Base-by-base conservation (phyloP, 2,329 filamentous ascomycete genomes). In the Beauveria sp. region DNA sequence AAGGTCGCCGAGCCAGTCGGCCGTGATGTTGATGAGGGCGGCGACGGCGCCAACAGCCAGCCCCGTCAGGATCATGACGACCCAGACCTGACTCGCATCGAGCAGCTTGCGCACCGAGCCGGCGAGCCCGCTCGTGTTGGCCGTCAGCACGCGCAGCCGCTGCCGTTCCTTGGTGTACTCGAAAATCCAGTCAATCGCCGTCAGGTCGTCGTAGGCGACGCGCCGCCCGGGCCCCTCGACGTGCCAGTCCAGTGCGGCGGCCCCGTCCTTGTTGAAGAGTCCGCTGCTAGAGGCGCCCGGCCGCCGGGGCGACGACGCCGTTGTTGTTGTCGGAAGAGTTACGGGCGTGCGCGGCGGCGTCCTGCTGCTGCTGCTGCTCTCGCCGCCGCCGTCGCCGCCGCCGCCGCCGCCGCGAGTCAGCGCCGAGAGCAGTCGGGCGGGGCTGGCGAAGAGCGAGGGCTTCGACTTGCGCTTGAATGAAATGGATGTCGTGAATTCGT, bases 131-230 rank as follows among this genome's bases (percentile, higher is more conserved):
- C 84, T 81, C 8, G 86, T 83, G 67, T 83, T 85, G 0, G 88
- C 84, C 60, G 86, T 84, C 22, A 99, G 79, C 34, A 89, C 83
- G n/a, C 91, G 85, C 69, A 96, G 78, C 26, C 95, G 86, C 73
- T 96, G 91, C 22, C 95, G 86, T 77, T 99, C 95, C 74, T 97
- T 97, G 58, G 90, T 95, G 71, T 98, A 96, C 74, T 99, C 95
- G 69, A 96, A 98, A 71, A 98, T 98, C 95, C 95, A 99, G 78
- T 99, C 95, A 72, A 99, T 99, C 62, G 95, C 93, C 18, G 93
- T 97, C 72, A 97, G 80, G 75, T 99, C 90, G 70, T 97, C 93
- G 77, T 99, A 99, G 60, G 90, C 93, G 43, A 97, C 93, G 70
- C 95, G 86, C 58, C 91, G 85, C 1, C 93, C 93, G 0, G 91